Base-by-base conservation (phyloP, 352 stramenopile genomes). In the Pythium pyrilobum region DNA sequence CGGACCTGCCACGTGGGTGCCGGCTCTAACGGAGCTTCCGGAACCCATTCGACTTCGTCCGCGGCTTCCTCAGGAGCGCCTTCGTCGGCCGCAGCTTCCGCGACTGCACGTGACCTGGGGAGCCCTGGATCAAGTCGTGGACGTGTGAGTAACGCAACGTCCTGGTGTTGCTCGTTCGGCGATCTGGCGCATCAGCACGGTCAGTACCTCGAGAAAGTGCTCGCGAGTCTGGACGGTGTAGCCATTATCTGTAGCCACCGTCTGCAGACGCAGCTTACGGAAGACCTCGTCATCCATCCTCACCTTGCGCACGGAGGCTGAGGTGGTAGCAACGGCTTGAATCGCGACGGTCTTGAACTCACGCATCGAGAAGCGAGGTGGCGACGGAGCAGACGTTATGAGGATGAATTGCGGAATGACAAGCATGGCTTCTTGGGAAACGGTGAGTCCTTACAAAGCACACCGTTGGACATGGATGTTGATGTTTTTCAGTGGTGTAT, bases 281-380 rank as follows among this genome's bases (percentile, higher is more conserved):
- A 52, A 52, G 2, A 52, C 32, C 15, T 52, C 45, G 45, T 52
- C 45, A 15, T 52, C 45, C 20, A 43, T 20, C 1, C 18, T 18
- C 5, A 52, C 43, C 21, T 34, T 40, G 3, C 20, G 45, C 2
- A 52, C 45, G 0, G 45, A 42, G 2, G 33, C 21, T 3, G 45
- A 52, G 3, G 32, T 21, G 16, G 45, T 32, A 16, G 45, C 45
- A 12, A 52, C 36, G 20, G 44, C 44, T 12, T 23, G 44, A 18
- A 52, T 52, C 4, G 28, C 44, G 2, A 18, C 31, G 7, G 18
- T 29, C 18, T 52, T 52, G 44, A 52, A 52, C 31, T 52, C 44
- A 20, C 44, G 44, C 23, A 15, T 4, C 24, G 23, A 16, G 27
- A 49, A 49, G 25, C 42, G 42, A 37, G 12, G 29, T 34, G 29